Conservation (phyloP, 192 early-diverging fungal genomes). For the Podila clonocystis region DNA sequence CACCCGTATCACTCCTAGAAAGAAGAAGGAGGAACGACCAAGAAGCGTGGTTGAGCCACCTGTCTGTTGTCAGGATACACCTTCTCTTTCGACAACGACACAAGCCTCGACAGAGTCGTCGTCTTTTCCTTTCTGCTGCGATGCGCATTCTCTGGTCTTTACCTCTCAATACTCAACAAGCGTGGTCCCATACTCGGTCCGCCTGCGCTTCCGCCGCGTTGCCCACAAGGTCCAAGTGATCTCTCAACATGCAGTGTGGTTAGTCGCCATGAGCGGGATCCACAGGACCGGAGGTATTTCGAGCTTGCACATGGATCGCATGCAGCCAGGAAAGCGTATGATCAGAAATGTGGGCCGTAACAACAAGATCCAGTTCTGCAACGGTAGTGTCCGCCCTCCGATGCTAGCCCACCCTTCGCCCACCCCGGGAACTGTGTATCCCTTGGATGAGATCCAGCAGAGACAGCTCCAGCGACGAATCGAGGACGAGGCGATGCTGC, state of each 20-base stretch:
- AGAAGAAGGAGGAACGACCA: background rate
- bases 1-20: background rate
- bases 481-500: conserved; percentile 19
- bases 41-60: background rate
- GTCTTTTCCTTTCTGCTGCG: conserved; percentile 41
- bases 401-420: background rate
- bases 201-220: conserved; percentile 22
- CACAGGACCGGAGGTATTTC: background rate
- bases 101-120: background rate
- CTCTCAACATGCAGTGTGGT: conserved; percentile 11
- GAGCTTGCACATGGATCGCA: background rate
- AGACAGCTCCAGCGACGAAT: background rate
- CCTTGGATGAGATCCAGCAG: background rate
- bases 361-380: conserved; percentile 29
- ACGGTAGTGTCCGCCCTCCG: conserved; percentile 4
- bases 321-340: background rate
- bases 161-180: conserved; percentile 18
- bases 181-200: conserved; percentile 21
- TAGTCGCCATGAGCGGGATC: background rate
- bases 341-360: conserved; percentile 21
- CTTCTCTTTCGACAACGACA: background rate
- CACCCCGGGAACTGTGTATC: background rate
- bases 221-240: conserved; percentile 17
- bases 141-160: conserved; percentile 39
- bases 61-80: conserved; percentile 15